These are phyloP conservation scores for Orobanche coerulescens DNA, from an alignment of 257 asterid genomes.

Conservation along the genomic window DNA sequence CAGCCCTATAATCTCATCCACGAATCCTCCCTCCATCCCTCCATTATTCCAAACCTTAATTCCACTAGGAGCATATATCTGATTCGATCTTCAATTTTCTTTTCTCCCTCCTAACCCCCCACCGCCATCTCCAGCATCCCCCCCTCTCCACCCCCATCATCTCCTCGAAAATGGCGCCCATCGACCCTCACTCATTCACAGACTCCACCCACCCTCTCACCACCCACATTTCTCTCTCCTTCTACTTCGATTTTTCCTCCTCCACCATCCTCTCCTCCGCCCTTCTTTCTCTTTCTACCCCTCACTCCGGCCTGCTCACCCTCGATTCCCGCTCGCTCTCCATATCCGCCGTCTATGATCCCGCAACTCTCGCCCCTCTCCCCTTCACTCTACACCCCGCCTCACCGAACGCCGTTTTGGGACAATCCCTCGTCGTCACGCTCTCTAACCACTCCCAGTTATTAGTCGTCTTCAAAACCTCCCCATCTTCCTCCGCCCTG, in stretches of 20 bases:
- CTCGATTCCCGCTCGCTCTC: conserved; percentile 81
- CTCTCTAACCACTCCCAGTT: conserved; percentile 52
- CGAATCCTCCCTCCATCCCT: conserved; percentile 24
- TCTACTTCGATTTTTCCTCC: conserved; percentile 79
- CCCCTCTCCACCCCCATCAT: background rate
- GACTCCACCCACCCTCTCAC: conserved; percentile 77
- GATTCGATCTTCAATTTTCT: conserved; percentile 15
- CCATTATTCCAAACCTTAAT: conserved; percentile 29
- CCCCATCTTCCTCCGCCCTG: conserved; percentile 63
- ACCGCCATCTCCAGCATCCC: background rate
- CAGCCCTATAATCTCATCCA: too few relatives aligned
- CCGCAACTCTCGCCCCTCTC: conserved; percentile 37
- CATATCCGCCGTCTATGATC: conserved; percentile 49
- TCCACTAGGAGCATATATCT: conserved; percentile 2
- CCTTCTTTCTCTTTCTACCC: conserved; percentile 54
- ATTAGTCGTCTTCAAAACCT: conserved; percentile 43
- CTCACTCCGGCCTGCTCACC: conserved; percentile 54
- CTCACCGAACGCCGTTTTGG: conserved; percentile 44
- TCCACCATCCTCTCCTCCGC: conserved; percentile 69
- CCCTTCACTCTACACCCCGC: conserved; percentile 46
- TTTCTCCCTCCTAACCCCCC: background rate
- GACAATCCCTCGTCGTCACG: conserved; percentile 45
- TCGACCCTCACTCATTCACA: conserved; percentile 90
- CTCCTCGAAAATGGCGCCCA: conserved; percentile 61
- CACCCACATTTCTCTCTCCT: conserved; percentile 67